phyloP scores from a whole-genome alignment of 768 basidiomycete genomes.

The Psilocybe subaeruginosa region DNA sequence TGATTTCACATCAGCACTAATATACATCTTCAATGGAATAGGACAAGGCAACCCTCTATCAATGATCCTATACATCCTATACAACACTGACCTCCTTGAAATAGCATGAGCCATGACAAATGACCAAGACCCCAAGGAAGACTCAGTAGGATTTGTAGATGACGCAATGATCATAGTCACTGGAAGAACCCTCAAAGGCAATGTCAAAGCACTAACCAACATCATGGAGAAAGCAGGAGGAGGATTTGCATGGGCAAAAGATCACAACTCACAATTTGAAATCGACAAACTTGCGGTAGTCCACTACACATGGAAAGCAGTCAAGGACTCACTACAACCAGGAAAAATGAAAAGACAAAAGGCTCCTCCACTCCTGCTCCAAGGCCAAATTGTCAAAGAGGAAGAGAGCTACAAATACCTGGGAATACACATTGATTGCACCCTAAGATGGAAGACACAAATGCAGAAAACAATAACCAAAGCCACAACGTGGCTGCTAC shows the following conservation, averaged over 20 bases:
- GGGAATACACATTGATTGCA: no score
- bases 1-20: constrained; percentile 17
- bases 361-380: no score
- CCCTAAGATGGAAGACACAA: no score
- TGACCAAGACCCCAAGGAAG: constrained; percentile 1
- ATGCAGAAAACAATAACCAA: no score
- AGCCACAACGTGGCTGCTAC: no score
- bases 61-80: constrained; percentile 26
- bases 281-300: constrained; percentile 31
- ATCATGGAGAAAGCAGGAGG: constrained; percentile 29
- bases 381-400: no score
- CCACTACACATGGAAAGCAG: no score
- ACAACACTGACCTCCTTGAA: constrained; percentile 25
- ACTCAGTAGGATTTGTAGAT: constrained; percentile 32
- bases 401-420: no score
- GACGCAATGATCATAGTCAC: constrained; percentile 27
- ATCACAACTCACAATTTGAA: constrained; percentile 34
- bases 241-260: constrained; percentile 25
- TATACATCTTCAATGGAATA: constrained; percentile 21
- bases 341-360: no score
- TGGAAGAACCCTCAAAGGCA: constrained; percentile 25
- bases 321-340: no score
- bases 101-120: not conserved
- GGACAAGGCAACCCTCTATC: constrained; percentile 27
- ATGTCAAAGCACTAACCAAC: constrained; percentile 20